Percentiles rank a stretch among this genome's conserved stretches.
Conservation (phyloP, 2,329 filamentous ascomycete genomes). For the Catunica adiposa region DNA sequence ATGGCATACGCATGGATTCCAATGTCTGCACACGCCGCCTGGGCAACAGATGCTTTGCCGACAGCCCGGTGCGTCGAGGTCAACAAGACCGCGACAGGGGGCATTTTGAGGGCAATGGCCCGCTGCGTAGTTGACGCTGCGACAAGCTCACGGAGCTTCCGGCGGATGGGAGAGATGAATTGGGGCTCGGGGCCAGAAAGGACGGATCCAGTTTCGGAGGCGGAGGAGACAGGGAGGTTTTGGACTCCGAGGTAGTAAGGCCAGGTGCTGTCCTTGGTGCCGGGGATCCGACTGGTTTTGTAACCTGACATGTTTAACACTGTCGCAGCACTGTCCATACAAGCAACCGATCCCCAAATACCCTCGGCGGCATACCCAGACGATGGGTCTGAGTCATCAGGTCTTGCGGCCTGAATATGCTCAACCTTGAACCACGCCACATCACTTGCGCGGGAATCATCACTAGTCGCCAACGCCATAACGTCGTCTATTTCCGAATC, state of each 20-base stretch:
- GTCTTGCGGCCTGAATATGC: conserved; percentile 44
- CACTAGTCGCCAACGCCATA: conserved; percentile 26
- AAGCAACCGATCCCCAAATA: conserved; percentile 71
- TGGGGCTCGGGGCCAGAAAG: conserved; percentile 27
- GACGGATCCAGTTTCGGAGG: conserved; percentile 20
- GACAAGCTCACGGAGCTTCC: conserved; percentile 68
- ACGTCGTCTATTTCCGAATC: conserved; percentile 54
- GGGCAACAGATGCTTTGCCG: conserved; percentile 69
- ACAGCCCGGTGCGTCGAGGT: conserved; percentile 87
- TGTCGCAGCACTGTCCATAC: conserved; percentile 72
- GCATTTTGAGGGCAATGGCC: conserved; percentile 73
- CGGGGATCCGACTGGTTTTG: conserved; percentile 64
- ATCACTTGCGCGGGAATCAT: conserved; percentile 30
- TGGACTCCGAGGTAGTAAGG: conserved; percentile 75
- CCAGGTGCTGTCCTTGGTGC: conserved; percentile 63
- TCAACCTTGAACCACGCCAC: conserved; percentile 91
- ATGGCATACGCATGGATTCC: conserved; percentile 80
- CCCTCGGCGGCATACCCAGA: conserved; percentile 35
- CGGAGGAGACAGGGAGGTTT: conserved; percentile 36
- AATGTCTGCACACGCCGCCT: conserved; percentile 67
- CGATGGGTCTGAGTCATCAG: conserved; percentile 36
- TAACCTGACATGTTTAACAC: conserved; percentile 86
- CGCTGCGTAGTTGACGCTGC: conserved; percentile 76
- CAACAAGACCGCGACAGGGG: conserved; percentile 72
- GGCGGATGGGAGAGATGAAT: conserved; percentile 43